Evolutionary conservation across 2,329 filamentous ascomycete species (phyloP), one percentile per base, ranked within the genome.

Genomic region (Aaosphaeria arxii): DNA sequence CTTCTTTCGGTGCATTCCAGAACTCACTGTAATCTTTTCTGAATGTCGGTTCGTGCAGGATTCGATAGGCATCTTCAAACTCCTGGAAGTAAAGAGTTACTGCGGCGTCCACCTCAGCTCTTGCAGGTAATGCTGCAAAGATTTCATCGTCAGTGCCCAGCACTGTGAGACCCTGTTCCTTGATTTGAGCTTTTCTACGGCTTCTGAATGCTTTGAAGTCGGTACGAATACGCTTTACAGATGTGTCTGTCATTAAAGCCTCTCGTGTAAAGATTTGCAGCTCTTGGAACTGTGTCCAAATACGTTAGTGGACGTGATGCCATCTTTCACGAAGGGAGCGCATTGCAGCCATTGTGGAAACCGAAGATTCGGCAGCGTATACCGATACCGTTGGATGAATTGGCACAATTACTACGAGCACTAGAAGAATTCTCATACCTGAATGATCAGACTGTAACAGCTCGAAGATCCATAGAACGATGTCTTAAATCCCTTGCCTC

Each of bases 21-120:
- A 77, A 78, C 1, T 45, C 59, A 4, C 66, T 50, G 52, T 81
- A 83, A 6, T 80, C 74, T 17, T 64, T 53, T 70, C 72, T 73
- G 50, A 83, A 84, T 0, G 71, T 75, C 0, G 79, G 79, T 4
- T 69, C 59, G 46, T 84, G 80, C 0, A 84, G 58, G 40, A 84
- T 76, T 3, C 78, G 74, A 44, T 80, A 74, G 0, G 72, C 70
- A 1, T 71, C 73, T 49, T 81, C 81, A 48, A 78, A 81, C 0
- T 66, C 75, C 2, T 62, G 60, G 40, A 82, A 74, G 59, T 84
- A 84, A 0, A 76, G 52, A 1, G 58, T 48, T 5, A 72, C 69
- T 59, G 77, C 71, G 9, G 55, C 35, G 47, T 82, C 77, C 1
- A 75, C 63, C 13, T 67, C 56, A 11, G 45, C 51, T 44, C 66